These are phyloP conservation scores for Mucor mucedo DNA, from an alignment of 371 early-diverging fungal species.

Conservation along the genomic window DNA sequence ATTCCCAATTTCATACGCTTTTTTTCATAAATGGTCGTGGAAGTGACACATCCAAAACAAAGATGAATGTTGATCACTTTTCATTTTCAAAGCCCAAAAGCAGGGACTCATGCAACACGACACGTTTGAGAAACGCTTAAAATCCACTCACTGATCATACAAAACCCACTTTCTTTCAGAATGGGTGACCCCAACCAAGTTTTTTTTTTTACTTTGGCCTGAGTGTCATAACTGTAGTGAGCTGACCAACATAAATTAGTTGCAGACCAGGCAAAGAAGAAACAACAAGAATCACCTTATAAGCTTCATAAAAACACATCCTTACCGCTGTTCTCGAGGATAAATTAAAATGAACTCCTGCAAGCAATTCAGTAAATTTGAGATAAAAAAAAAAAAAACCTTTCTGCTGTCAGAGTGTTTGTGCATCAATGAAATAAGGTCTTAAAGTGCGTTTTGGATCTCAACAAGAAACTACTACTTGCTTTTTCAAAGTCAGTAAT, in stretches of 20 bases:
- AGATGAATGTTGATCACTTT: constrained; percentile 18
- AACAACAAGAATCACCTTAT: constrained; percentile 17
- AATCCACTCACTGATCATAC: constrained; percentile 14
- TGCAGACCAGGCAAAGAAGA: constrained; percentile 15
- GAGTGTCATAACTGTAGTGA: constrained; percentile 18
- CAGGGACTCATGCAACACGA: constrained; percentile 16
- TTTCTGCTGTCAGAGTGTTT: constrained; percentile 14
- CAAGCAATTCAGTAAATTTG: constrained; percentile 16
- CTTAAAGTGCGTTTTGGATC: constrained; percentile 15
- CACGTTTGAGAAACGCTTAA: constrained; percentile 10
- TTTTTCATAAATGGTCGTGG: constrained; percentile 11
- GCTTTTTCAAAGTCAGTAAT: too few relatives aligned
- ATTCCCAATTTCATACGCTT: constrained; percentile 11
- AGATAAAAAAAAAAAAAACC: constrained; percentile 16
- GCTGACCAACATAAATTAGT: constrained; percentile 13
- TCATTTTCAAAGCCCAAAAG: constrained; percentile 20
- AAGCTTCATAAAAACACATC: constrained; percentile 16
- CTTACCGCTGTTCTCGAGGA: constrained; percentile 16
- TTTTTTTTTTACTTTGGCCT: constrained; percentile 17
- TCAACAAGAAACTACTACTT: constrained; percentile 1
- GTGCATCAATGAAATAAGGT: constrained; percentile 14
- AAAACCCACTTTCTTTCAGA: constrained; percentile 13
- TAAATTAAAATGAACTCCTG: constrained; percentile 16
- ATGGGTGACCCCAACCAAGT: constrained; percentile 17
- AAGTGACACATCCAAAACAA: constrained; percentile 8